Evolutionary conservation across 2,329 filamentous ascomycete species (phyloP).

Genomic region (Trichoderma sp.): DNA sequence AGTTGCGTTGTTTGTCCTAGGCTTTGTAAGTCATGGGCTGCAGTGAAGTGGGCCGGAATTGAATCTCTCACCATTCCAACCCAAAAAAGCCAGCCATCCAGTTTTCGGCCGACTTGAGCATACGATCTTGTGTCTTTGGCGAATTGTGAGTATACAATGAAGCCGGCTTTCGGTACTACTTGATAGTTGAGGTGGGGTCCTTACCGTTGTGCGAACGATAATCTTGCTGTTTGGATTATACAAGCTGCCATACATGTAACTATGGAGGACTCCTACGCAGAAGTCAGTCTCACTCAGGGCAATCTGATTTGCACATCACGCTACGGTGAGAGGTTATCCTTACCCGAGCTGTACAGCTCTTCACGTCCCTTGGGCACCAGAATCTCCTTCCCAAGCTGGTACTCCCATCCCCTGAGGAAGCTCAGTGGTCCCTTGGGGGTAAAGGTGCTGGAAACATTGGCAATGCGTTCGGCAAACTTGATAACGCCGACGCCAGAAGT

Average conservation of each 20-base stretch:
- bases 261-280: constrained; percentile 59
- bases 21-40: not conserved
- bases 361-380: constrained; percentile 69
- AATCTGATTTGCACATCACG: not conserved
- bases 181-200: constrained; percentile 6
- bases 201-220: constrained; percentile 64
- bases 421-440: constrained; percentile 56
- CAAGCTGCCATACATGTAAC: constrained; percentile 68
- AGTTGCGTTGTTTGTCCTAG: constrained; percentile 63
- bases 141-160: not conserved
- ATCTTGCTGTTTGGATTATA: constrained; percentile 72
- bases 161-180: not conserved
- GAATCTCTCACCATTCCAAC: constrained; percentile 54
- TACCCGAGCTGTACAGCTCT: constrained; percentile 65
- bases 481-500: constrained; percentile 56
- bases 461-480: constrained; percentile 55
- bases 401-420: constrained; percentile 68
- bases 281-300: not conserved
- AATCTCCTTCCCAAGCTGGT: constrained; percentile 66
- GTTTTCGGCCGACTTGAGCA: constrained; percentile 74
- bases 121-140: constrained; percentile 65
- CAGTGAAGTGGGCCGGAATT: too few relatives aligned
- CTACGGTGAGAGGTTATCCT: not conserved
- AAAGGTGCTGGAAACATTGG: constrained; percentile 50
- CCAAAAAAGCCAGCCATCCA: constrained; percentile 79